Evolutionary conservation across 2,329 filamentous ascomycete genomes (phyloP).

Genomic region (Periconia macrospinosa): DNA sequence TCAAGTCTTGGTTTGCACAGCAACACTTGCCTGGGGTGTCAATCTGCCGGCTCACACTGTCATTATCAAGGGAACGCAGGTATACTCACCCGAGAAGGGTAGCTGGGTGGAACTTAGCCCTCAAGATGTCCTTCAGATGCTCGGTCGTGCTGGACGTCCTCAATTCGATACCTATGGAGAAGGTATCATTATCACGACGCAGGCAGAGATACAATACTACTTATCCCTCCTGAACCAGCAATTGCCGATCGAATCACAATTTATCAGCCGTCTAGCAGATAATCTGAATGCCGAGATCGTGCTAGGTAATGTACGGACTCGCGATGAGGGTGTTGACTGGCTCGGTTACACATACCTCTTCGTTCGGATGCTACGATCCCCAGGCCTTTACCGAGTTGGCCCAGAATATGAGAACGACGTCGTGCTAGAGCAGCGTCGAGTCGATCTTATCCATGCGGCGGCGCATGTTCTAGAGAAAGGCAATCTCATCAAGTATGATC

Average conservation of each 20-base stretch:
- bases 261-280: conserved; percentile 89
- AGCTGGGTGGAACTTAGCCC: conserved; percentile 98
- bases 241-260: conserved; percentile 93
- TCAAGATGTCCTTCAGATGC: conserved; percentile 97
- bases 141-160: conserved; percentile 92
- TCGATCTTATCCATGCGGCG: conserved; percentile 96
- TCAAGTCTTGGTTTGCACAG: conserved; percentile 94
- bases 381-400: conserved; percentile 92
- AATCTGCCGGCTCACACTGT: conserved; percentile 97
- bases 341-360: conserved; percentile 97
- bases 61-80: conserved; percentile 97
- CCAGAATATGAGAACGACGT: conserved; percentile 94
- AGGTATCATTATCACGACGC: conserved; percentile 97
- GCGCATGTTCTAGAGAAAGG: conserved; percentile 84
- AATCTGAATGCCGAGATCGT: conserved; percentile 97
- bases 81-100: conserved; percentile 98
- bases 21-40: conserved; percentile 98
- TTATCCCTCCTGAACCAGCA: conserved; percentile 96
- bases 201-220: conserved; percentile 95
- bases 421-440: conserved; percentile 89
- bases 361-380: conserved; percentile 94
- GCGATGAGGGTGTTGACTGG: conserved; percentile 99
- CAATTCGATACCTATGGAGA: conserved; percentile 98
- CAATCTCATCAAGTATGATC: conserved; percentile 91
- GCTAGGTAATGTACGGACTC: conserved; percentile 84